Conservation (phyloP, 805 yeast species). For the Ogataea nitratoaversa region DNA sequence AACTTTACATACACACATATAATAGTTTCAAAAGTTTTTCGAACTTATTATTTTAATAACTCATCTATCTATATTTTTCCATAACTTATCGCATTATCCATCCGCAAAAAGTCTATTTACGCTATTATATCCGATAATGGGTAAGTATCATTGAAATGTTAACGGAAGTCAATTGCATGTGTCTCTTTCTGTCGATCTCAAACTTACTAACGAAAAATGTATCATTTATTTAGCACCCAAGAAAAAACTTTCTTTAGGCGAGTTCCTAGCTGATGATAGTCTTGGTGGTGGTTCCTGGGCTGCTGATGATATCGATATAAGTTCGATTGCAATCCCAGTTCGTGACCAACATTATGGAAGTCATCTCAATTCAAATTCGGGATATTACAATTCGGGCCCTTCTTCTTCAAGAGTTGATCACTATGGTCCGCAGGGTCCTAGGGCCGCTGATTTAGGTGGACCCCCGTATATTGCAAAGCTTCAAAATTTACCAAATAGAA, state of each 20-base stretch:
- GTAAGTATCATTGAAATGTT: too few species aligned
- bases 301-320: slow-evolving; percentile 64
- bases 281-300: slow-evolving; percentile 58
- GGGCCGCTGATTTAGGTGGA: slow-evolving; percentile 8
- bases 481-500: slow-evolving; percentile 52
- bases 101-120: too few species aligned
- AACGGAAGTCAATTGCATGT: neutral
- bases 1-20: too few species aligned
- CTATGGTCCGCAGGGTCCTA: neutral
- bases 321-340: slow-evolving; percentile 49
- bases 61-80: too few species aligned
- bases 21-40: too few species aligned
- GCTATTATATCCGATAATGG: neutral
- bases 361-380: slow-evolving; percentile 4
- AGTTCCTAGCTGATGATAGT: slow-evolving; percentile 40
- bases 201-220: neutral
- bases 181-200: neutral
- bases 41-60: too few species aligned
- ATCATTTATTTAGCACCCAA: slow-evolving; percentile 25
- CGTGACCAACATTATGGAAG: slow-evolving; percentile 12
- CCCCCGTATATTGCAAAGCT: slow-evolving; percentile 70
- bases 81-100: too few species aligned
- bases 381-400: slow-evolving; percentile 3
- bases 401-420: slow-evolving; percentile 3
- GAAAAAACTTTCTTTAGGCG: slow-evolving; percentile 41